Conservation (phyloP, 2,329 filamentous ascomycete genomes). For the Lachnellula cervina region DNA sequence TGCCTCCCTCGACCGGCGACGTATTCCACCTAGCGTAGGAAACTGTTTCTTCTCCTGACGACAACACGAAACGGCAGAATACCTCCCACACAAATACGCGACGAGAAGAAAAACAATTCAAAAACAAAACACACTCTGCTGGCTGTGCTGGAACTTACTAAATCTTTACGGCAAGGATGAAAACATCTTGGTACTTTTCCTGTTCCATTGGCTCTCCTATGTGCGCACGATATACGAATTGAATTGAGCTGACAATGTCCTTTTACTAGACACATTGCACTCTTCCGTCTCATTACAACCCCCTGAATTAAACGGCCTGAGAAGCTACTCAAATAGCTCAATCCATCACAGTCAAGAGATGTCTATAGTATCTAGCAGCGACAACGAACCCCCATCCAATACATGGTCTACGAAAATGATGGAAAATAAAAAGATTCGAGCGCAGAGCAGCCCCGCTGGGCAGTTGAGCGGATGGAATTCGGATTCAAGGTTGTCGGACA, state of each 20-base stretch:
- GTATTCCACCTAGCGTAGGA: no score
- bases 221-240: no score
- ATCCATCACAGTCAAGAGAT: conserved; percentile 16
- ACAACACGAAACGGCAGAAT: no score
- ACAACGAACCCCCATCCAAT: not conserved
- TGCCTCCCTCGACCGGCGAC: no score
- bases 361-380: conserved; percentile 8
- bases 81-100: no score
- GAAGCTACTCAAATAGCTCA: conserved; percentile 7
- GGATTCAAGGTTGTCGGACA: conserved; percentile 3
- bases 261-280: conserved; percentile 12
- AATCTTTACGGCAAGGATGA: no score
- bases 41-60: no score
- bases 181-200: no score
- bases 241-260: not conserved
- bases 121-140: no score
- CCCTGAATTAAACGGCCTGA: conserved; percentile 2
- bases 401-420: not conserved
- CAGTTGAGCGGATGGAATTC: conserved; percentile 12
- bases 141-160: no score
- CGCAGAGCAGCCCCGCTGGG: not conserved
- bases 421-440: conserved; percentile 1
- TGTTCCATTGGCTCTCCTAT: no score
- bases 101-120: no score
- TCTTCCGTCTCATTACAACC: conserved; percentile 15